Conservation (phyloP, 2,329 filamentous ascomycete species). For the Beauveria sp. region DNA sequence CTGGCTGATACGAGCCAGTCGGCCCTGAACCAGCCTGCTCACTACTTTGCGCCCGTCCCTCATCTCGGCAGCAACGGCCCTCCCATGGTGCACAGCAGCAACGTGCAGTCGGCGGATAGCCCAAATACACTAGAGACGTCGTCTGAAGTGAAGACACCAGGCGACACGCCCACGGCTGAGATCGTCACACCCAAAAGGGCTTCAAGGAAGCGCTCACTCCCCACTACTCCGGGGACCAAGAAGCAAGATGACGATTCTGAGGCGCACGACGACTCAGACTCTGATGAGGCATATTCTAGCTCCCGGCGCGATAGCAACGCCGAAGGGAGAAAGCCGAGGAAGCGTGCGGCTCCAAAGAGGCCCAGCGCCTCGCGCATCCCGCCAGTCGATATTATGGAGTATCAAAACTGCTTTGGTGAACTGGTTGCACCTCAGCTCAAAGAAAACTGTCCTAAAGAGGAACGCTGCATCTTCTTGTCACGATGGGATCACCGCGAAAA, state of each 20-base stretch:
- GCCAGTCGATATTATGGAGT: constrained; percentile 22
- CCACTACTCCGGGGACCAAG: neutral
- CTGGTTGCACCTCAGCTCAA: constrained; percentile 33
- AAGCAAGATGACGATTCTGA: neutral
- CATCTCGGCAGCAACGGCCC: constrained; percentile 21
- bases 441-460: constrained; percentile 37
- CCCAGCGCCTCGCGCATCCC: neutral
- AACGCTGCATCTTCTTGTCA: constrained; percentile 42
- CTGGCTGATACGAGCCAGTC: constrained; percentile 25
- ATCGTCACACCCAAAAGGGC: neutral
- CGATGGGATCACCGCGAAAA: constrained; percentile 36
- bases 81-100: constrained; percentile 19
- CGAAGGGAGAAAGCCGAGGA: neutral
- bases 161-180: neutral
- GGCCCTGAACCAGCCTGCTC: constrained; percentile 8
- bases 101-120: constrained; percentile 14
- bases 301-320: neutral
- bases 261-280: neutral
- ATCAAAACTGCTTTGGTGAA: constrained; percentile 28
- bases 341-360: neutral
- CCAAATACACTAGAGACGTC: neutral
- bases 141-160: constrained; percentile 1
- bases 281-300: neutral
- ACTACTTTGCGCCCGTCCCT: constrained; percentile 24
- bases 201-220: neutral